phyloP scores from a whole-genome alignment of 495 filamentous ascomycete genomes.

The Penicillium psychrofluorescens region DNA sequence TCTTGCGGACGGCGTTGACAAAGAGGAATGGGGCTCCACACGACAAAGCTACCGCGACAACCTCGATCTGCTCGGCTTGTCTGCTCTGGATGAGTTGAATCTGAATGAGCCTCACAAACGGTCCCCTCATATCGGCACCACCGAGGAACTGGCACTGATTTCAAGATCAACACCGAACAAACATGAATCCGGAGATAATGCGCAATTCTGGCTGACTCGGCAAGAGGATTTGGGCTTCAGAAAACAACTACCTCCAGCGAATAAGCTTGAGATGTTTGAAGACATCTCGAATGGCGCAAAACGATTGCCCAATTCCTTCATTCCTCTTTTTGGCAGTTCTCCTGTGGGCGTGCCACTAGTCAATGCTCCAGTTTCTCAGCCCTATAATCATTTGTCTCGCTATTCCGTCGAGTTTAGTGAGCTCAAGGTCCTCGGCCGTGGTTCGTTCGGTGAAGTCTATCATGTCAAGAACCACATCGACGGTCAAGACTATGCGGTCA shows the following conservation, averaged over 20 bases:
- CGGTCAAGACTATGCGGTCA: slow-evolving; percentile 45
- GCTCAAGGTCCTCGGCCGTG: slow-evolving; percentile 38
- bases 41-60: slow-evolving; percentile 38
- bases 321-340: slow-evolving; percentile 26
- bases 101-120: slow-evolving; percentile 11
- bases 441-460: slow-evolving; percentile 48
- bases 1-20: slow-evolving; percentile 31
- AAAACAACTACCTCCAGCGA: slow-evolving; percentile 10
- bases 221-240: slow-evolving; percentile 8
- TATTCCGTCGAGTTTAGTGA: slow-evolving; percentile 39
- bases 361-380: slow-evolving; percentile 10
- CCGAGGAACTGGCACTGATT: slow-evolving; percentile 17
- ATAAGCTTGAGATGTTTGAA: slow-evolving; percentile 13
- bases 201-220: slow-evolving; percentile 4
- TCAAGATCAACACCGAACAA: slow-evolving; percentile 8
- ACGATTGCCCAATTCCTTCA: slow-evolving; percentile 13
- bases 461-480: slow-evolving; percentile 46
- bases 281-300: slow-evolving; percentile 15
- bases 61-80: slow-evolving; percentile 31
- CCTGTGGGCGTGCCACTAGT: slow-evolving; percentile 30
- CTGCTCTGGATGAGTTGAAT: slow-evolving; percentile 30
- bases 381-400: slow-evolving; percentile 22
- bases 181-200: neutral
- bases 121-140: slow-evolving; percentile 8
- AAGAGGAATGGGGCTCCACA: slow-evolving; percentile 26